Base-by-base conservation (phyloP, 2,329 filamentous ascomycete species). In the Fusarium sororula region DNA sequence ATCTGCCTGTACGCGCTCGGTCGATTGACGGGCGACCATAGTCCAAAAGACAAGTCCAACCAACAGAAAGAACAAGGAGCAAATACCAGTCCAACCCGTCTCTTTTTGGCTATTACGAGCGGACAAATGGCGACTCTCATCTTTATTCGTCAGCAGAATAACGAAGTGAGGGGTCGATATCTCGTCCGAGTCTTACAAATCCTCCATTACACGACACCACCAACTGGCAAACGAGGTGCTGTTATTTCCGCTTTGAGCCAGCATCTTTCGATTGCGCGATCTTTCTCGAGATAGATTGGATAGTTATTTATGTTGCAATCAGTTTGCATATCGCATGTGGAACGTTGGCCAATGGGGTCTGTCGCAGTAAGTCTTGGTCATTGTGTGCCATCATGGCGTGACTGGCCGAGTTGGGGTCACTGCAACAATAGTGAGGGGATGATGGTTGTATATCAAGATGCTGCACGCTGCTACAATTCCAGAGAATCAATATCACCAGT, bases 371-470 rank as follows among this genome's bases (percentile, higher is more conserved):
- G 14, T 18, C 22, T 38, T 59, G 57, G 60, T 55, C 28, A 73
- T 73, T 54, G 17, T 22, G 11, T 60, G 57, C 47, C 30, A 50
- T 10, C 47, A 73, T 73, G 70, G 22, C 70, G 70, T 73, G 55
- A 60, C 66, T 44, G n/a, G 26, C 18, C 37, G 6, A 26, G 32
- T 26, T n/a, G 38, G 45, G 51, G 38, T 56, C 22, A 12, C 0
- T 56, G 47, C 39, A 62, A 39, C 18, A n/a, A 15, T 45, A 42
- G 22, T 30, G 44, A 50, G 35, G 51, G 20, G 70, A 48, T 1
- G 24, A 35, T 20, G 3, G 1, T 11, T 14, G 17, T 73, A 73
- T 73, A 73, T 73, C 10, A 51, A 30, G 42, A 39, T 55, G 24
- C 8, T 14, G 2, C 5, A 1, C 2, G 30, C 50, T 41, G 10